Evolutionary conservation across 495 filamentous ascomycete genomes (phyloP), one percentile per base, ranked within the genome.

Genomic region (Neurospora africana): DNA sequence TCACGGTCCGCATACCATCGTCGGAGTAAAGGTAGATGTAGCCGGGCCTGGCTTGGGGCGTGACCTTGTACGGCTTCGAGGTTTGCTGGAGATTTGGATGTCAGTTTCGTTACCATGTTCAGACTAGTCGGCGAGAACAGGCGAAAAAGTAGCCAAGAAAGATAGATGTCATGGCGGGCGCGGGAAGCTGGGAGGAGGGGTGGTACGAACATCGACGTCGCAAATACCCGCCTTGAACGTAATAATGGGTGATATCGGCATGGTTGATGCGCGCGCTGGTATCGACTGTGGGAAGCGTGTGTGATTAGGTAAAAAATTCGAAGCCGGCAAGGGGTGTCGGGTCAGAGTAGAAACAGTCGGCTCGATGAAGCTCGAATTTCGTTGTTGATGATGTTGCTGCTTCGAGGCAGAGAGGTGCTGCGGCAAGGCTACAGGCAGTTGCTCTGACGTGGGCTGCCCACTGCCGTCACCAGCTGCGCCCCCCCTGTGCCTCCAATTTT

Each of bases 181-280:
- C 23, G 21, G 47, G 67, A n/a, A n/a, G 35, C 37, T 19, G 68
- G 47, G 33, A 69, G 41, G 70, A 40, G 61, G 72, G 30, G 68
- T 36, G 71, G 44, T 74, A 86, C 91, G 76, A 83, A 98, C 94
- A 82, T 93, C 88, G 68, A 96, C 79, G 27, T 94, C 89, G 83
- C 96, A 99, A 81, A 87, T 89, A 80, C 96, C 96, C 75, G 94
- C 96, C 87, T 97, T 98, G 86, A 99, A 98, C 5, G 94, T 96
- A 78, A 99, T 94, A 77, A 97, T 87, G 37, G 94, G 94, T 74
- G 83, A 81, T 83, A 90, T 89, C 71, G 93, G 92, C 93, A 96
- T 96, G 61, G 39, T 84, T 74, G 72, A 36, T 5, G 53, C 65
- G 38, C 70, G 33, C 13, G 44, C 39, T 17, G 23, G 40, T 35